Base-by-base conservation (phyloP, 2,329 filamentous ascomycete species). In the Dactylellina sp. region DNA sequence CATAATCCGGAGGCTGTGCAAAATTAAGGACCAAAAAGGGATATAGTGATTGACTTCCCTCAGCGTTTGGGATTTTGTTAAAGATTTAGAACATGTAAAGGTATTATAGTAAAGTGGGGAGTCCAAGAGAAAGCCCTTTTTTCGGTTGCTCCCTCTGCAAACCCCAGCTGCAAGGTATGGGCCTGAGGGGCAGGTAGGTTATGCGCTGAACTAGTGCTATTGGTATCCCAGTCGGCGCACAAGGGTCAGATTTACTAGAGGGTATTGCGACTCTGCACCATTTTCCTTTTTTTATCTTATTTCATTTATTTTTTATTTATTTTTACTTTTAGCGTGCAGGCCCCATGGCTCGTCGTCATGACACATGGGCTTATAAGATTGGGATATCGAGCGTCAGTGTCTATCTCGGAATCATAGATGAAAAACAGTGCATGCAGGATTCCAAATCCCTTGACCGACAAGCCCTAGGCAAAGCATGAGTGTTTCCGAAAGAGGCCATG, bases 71-170 rank as follows among this genome's bases (percentile, higher is more conserved):
- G 46, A 60, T 60, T n/a, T 52, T 55, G 60, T 46, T 72, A 60
- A 53, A 72, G 68, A 65, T 64, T 55, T 53, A 65, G 68, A 64
- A 60, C 53, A 47, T 65, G 55, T 53, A 47, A 65, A 60, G 68
- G 68, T 64, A 72, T 72, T 72, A 72, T 72, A 65, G 59, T 61
- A 64, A 65, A 64, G 68, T 72, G 68, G 68, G 61, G 68, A 72
- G 68, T 60, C 60, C 61, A 55, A 52, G 60, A 61, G 52, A 61
- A 65, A 72, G 53, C 68, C 60, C 68, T 72, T 65, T 64, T 64
- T 60, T 56, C 53, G 44, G 20, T 52, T 65, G 42, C 60, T 65
- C 35, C n/a, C 60, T 52, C 60, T 55, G 57, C 47, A 61, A 60
- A 55, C 49, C 20, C 46, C 52, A 65, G 52, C 60, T 47, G 68